Evolutionary conservation across 2,329 filamentous ascomycete genomes (phyloP).

Genomic region (Claviceps humidiphila): DNA sequence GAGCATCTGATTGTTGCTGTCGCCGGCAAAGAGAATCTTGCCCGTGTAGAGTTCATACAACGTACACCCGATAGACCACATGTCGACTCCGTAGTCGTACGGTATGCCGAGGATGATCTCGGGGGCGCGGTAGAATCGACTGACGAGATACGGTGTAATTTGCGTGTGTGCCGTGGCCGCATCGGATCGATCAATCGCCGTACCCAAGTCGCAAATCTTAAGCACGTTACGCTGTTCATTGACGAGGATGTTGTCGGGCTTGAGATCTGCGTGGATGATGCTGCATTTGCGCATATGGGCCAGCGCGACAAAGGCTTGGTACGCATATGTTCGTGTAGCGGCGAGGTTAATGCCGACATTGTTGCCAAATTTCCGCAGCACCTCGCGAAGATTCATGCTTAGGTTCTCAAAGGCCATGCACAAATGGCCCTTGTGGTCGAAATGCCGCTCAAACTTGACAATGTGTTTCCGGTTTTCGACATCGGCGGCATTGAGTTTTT

Average conservation of each 20-base stretch:
- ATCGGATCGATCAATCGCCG: slow-evolving; percentile 83
- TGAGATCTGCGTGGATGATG: slow-evolving; percentile 90
- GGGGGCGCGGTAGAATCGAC: slow-evolving; percentile 91
- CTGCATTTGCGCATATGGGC: slow-evolving; percentile 82
- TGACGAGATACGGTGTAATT: slow-evolving; percentile 88
- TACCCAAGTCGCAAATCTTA: slow-evolving; percentile 93
- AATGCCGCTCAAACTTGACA: slow-evolving; percentile 73
- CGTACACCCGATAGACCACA: slow-evolving; percentile 97
- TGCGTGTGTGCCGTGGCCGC: slow-evolving; percentile 59
- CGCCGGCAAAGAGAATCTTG: slow-evolving; percentile 89
- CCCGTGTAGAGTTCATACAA: slow-evolving; percentile 95
- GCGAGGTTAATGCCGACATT: slow-evolving; percentile 84
- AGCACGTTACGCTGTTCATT: slow-evolving; percentile 72
- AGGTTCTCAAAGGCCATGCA: slow-evolving; percentile 97
- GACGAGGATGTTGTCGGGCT: slow-evolving; percentile 91
- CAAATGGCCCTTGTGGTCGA: slow-evolving; percentile 88
- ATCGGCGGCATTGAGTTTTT: slow-evolving; percentile 76
- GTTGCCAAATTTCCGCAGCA: slow-evolving; percentile 89
- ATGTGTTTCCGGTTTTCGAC: slow-evolving; percentile 84
- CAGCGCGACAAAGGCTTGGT: slow-evolving; percentile 86
- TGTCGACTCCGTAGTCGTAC: slow-evolving; percentile 87
- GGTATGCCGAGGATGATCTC: slow-evolving; percentile 96
- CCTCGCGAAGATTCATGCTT: slow-evolving; percentile 82
- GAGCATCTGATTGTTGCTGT: slow-evolving; percentile 97
- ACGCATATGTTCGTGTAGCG: slow-evolving; percentile 78